These are phyloP conservation scores for Cryptosporidium ubiquitum DNA, from an alignment of 169 alveolate species.

Conservation along the genomic window DNA sequence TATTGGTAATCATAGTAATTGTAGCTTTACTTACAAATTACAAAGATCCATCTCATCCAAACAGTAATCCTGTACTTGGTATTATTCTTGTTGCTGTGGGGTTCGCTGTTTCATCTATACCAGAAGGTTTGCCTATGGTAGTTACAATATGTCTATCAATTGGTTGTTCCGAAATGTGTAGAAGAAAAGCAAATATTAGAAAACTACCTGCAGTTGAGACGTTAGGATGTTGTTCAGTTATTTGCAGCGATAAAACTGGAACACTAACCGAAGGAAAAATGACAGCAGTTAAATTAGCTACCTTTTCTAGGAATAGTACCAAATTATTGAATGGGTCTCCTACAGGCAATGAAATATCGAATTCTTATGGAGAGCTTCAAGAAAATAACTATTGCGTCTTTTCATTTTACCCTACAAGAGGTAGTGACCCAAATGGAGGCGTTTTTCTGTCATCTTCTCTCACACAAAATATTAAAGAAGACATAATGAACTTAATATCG, in stretches of 20 bases:
- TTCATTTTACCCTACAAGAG: constrained; percentile 88
- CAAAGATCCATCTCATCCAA: constrained; percentile 89
- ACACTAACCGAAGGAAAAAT: constrained; percentile 95
- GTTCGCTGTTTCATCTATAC: constrained; percentile 91
- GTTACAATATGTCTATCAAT: constrained; percentile 95
- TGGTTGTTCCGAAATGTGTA: constrained; percentile 95
- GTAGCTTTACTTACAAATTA: constrained; percentile 85
- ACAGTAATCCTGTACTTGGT: constrained; percentile 83
- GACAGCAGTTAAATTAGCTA: constrained; percentile 88
- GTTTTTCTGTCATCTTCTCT: constrained; percentile 81
- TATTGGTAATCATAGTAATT: constrained; percentile 81
- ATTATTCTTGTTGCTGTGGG: constrained; percentile 95
- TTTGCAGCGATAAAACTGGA: constrained; percentile 98
- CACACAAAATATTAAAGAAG: constrained; percentile 63
- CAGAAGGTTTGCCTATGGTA: constrained; percentile 99
- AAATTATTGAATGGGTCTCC: constrained; percentile 74
- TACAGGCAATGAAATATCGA: constrained; percentile 77
- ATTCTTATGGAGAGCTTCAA: constrained; percentile 27
- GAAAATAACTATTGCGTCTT: constrained; percentile 76
- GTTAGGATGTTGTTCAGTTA: constrained; percentile 96
- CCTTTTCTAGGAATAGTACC: constrained; percentile 82
- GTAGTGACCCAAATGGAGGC: constrained; percentile 90
- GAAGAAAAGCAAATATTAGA: constrained; percentile 91
- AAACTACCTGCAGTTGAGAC: constrained; percentile 97
- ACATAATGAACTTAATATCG: constrained; percentile 20